phyloP scores from a whole-genome alignment of 1,284 basidiomycete genomes.

The Rhodotorula sp. region DNA sequence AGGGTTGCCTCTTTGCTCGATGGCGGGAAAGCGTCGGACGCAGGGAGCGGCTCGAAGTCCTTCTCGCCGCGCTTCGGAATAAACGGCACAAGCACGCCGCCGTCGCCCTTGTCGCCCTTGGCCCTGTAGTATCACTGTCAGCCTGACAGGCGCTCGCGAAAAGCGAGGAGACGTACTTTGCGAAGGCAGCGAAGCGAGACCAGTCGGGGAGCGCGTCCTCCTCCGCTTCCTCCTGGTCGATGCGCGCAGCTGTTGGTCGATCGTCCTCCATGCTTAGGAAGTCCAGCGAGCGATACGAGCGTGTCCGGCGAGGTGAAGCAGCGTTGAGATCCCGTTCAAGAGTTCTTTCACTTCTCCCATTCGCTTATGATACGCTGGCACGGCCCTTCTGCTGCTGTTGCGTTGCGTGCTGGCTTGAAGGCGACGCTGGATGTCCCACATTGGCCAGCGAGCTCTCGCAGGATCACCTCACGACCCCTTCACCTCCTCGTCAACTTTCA shows the following conservation, averaged over 20 bases:
- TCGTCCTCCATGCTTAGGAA: slow-evolving; percentile 33
- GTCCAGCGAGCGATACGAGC: neutral
- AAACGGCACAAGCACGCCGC: slow-evolving; percentile 48
- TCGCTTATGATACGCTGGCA: neutral
- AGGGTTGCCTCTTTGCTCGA: slow-evolving; percentile 34
- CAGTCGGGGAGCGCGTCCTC: slow-evolving; percentile 62
- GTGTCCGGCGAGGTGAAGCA: neutral
- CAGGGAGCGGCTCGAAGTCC: slow-evolving; percentile 77
- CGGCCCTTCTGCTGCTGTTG: neutral
- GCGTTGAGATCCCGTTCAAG: neutral
- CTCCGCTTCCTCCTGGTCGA: slow-evolving; percentile 54
- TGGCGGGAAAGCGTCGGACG: slow-evolving; percentile 17
- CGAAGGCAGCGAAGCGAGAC: slow-evolving; percentile 56
- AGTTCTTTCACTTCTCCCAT: too few relatives aligned
- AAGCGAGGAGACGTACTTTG: slow-evolving; percentile 39
- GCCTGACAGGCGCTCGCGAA: neutral
- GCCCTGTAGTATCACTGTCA: neutral
- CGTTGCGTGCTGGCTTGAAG: too few relatives aligned
- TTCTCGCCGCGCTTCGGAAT: slow-evolving; percentile 94
- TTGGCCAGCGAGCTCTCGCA: neutral
- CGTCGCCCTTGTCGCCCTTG: slow-evolving; percentile 8
- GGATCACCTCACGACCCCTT: neutral
- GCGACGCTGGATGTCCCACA: too few relatives aligned
- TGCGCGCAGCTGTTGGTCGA: slow-evolving; percentile 28
- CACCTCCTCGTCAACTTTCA: too few relatives aligned